Conservation (phyloP, 352 stramenopile genomes). For the Phytophthora cajani region DNA sequence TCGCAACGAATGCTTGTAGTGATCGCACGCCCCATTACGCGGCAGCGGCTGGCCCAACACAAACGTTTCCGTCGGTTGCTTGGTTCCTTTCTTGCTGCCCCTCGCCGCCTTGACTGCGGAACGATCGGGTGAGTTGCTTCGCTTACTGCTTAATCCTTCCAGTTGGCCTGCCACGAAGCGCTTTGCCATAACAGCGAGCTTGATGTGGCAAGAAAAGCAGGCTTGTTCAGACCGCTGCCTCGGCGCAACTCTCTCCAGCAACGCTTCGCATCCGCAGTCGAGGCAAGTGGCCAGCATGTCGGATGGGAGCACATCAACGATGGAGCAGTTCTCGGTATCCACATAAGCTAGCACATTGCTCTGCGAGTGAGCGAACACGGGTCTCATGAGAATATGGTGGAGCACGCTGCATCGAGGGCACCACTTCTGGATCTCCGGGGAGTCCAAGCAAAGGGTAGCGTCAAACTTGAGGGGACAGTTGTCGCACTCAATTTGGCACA, state of each 20-base stretch:
- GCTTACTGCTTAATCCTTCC: slow-evolving; percentile 20
- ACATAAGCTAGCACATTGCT: slow-evolving; percentile 75
- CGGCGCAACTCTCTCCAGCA: slow-evolving; percentile 58
- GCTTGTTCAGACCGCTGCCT: slow-evolving; percentile 65
- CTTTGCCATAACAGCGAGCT: slow-evolving; percentile 75
- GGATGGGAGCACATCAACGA: slow-evolving; percentile 74
- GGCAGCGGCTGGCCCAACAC: slow-evolving; percentile 74
- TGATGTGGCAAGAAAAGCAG: slow-evolving; percentile 82
- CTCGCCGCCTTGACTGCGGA: slow-evolving; percentile 31
- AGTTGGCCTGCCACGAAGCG: slow-evolving; percentile 53
- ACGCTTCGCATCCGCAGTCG: slow-evolving; percentile 68
- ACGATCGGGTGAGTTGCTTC: slow-evolving; percentile 12
- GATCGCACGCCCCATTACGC: slow-evolving; percentile 71
- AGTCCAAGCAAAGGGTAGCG: slow-evolving; percentile 53
- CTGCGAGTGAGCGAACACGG: slow-evolving; percentile 72
- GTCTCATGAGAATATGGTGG: slow-evolving; percentile 68
- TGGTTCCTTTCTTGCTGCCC: slow-evolving; percentile 44
- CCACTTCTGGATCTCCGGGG: slow-evolving; percentile 68
- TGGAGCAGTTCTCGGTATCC: slow-evolving; percentile 73
- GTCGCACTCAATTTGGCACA: slow-evolving; percentile 71
- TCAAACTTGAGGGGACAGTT: slow-evolving; percentile 85
- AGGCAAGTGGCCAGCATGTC: slow-evolving; percentile 80
- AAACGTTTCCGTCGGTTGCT: slow-evolving; percentile 57
- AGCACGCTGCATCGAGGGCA: slow-evolving; percentile 81
- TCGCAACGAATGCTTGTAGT: slow-evolving; percentile 82